Base-by-base conservation (phyloP, 306 rosid species). In the Phaseolus lunatus region DNA sequence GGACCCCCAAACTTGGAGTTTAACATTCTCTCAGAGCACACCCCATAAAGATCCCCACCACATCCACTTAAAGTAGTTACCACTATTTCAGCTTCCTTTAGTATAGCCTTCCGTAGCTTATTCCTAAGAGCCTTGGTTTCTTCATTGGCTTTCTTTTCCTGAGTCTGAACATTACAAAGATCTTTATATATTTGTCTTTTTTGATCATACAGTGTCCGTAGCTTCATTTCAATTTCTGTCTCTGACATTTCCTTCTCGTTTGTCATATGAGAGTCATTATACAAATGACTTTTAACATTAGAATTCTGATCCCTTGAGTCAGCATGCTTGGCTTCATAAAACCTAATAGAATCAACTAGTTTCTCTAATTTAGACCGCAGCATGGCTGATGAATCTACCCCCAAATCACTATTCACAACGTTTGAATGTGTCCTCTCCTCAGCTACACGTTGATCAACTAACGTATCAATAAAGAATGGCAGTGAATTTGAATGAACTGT, bases 41-140 rank as follows among this genome's bases (percentile, higher is more conserved):
- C 92, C 64, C 88, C 95, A 75, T 90, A 92, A 49, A 92, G 96
- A 72, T 92, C 97, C 75, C 96, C 98, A 43, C 97, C 97, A 64
- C 88, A 92, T 67, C 97, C 98, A 82, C 98, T 95, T 79, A 95
- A 85, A 45, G 98, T 95, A 75, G 97, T 83, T 57, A 95, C 90
- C 80, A 95, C 97, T 73, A 90, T 86, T 85, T 90, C 93, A 78
- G 97, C 96, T 88, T 95, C 97, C 89, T 90, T 87, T 63, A 92
- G 79, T 78, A 95, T 95, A 83, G 97, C 85, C 78, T 86, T 95
- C 80, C 98, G 90, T 83, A 95, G 84, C 86, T 88, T 90, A 85
- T 81, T 78, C 76, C 88, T 89, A 39, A 87, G 90, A 64, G 82
- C 78, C 83, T 75, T 90, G 83, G 82, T 86, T 88, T 92, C 97